Percentiles rank a stretch among this genome's conserved stretches.
Conservation (phyloP, 371 early-diverging fungal species). For the Mucor sp. region DNA sequence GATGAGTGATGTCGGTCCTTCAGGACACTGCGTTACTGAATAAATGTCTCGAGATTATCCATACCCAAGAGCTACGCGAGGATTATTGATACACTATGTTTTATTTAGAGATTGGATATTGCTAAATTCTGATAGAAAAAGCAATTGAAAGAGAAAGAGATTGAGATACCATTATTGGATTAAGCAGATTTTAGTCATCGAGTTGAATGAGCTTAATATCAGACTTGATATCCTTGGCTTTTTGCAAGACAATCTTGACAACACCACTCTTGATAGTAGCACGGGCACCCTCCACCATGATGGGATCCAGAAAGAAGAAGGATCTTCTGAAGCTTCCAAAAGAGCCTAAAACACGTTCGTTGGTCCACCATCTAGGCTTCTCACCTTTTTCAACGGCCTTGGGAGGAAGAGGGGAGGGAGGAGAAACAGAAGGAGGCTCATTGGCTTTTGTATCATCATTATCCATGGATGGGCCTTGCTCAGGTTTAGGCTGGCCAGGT, state of each 20-base stretch:
- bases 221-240: not conserved
- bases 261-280: slow-evolving; percentile 31
- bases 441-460: not conserved
- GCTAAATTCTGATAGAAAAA: not conserved
- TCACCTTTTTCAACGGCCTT: not conserved
- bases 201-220: not conserved
- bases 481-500: not conserved
- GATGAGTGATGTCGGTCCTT: not conserved
- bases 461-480: too few relatives aligned
- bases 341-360: slow-evolving; percentile 3
- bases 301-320: slow-evolving; percentile 23
- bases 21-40: not conserved
- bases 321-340: slow-evolving; percentile 23
- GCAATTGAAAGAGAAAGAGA: not conserved
- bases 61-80: too few relatives aligned
- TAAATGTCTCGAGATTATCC: too few relatives aligned
- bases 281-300: slow-evolving; percentile 22
- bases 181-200: not conserved
- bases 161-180: not conserved
- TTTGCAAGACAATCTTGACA: slow-evolving; percentile 26
- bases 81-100: not conserved
- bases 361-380: slow-evolving; percentile 15
- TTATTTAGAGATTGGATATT: not conserved
- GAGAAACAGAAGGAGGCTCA: too few relatives aligned
- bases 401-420: too few relatives aligned